Evolutionary conservation across 768 basidiomycete species (phyloP), one percentile per base, ranked within the genome.

Genomic region (Leccinum truebloodii): DNA sequence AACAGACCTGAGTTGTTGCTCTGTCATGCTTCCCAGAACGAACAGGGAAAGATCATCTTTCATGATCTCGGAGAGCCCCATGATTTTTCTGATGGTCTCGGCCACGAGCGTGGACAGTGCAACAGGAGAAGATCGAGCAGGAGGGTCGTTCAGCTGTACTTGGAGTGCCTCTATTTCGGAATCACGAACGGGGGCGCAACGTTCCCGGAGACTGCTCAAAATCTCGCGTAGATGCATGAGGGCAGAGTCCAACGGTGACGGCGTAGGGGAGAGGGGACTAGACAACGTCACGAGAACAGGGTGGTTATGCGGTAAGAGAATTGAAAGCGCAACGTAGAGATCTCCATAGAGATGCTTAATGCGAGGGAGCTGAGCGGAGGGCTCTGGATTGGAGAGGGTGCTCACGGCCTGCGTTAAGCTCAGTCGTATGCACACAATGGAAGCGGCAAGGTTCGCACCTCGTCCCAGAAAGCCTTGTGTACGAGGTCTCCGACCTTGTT

Each of bases 401-500:
- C 81, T 77, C 10, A 80, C 63, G 2, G 83, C 88, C 89, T 91
- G 66, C 41, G 30, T 48, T 53, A 60, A 66, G 54, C 60, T 73
- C 63, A 77, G 67, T 49, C 49, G 16, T 54, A 52, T 32, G 46
- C 52, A 9, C 48, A 59, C 57, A 34, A 48, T 52, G 54, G 12
- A 52, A 64, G 55, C 46, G 59, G 59, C 4, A 44, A 51, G 57
- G 65, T 44, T 65, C 80, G 67, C 65, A 90, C 89, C 80, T 88
- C 83, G 46, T 86, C 83, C 89, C 89, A 92, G 69, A 92, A 92
- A 4, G 86, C 88, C 53, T 75, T 77, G 69, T 88, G 86, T 13
- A 83, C 81, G 7, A 79, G 61, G 58, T 76, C 75, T 48, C 73
- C 75, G 6, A 84, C 83, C 59, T 80, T 77, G 59, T 80, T 79